Percentiles rank a stretch among this genome's conserved stretches.
Evolutionary conservation across 2,329 filamentous ascomycete species (phyloP).

Genomic region (Capronia epimyces): DNA sequence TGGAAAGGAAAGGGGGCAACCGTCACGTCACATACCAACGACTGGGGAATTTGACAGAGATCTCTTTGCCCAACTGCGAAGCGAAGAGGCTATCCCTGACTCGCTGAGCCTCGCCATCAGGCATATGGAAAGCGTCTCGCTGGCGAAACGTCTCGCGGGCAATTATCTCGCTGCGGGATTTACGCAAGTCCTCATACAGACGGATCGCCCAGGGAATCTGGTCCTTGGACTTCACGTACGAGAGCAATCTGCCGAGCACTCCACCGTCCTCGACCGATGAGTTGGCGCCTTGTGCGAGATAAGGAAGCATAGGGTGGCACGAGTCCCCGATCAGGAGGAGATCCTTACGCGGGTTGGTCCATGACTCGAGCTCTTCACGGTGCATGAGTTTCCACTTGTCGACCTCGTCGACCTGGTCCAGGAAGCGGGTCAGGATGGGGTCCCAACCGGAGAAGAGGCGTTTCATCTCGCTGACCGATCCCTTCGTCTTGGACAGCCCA

Average conservation of each 20-base stretch:
- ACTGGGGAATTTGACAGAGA: slow-evolving; percentile 54
- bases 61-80: slow-evolving; percentile 47
- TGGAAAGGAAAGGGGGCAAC: not conserved
- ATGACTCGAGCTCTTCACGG: slow-evolving; percentile 15
- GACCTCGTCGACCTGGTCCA: slow-evolving; percentile 26
- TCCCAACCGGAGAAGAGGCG: slow-evolving; percentile 34
- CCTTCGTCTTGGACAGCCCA: slow-evolving; percentile 30
- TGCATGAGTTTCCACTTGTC: slow-evolving; percentile 47
- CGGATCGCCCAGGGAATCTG: slow-evolving; percentile 32
- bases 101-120: slow-evolving; percentile 38
- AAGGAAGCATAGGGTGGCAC: slow-evolving; percentile 43
- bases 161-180: slow-evolving; percentile 37
- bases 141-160: slow-evolving; percentile 36
- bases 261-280: slow-evolving; percentile 33
- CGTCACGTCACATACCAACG: slow-evolving; percentile 45
- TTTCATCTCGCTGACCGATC: slow-evolving; percentile 36
- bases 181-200: slow-evolving; percentile 37
- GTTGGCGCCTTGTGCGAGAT: slow-evolving; percentile 34
- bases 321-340: slow-evolving; percentile 40
- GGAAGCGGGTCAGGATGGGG: slow-evolving; percentile 30
- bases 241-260: slow-evolving; percentile 40
- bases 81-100: slow-evolving; percentile 50
- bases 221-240: slow-evolving; percentile 26
- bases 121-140: slow-evolving; percentile 36
- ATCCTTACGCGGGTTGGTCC: slow-evolving; percentile 18